Evolutionary conservation across 805 yeast genomes (phyloP).

Genomic region (Yarrowia divulgata): DNA sequence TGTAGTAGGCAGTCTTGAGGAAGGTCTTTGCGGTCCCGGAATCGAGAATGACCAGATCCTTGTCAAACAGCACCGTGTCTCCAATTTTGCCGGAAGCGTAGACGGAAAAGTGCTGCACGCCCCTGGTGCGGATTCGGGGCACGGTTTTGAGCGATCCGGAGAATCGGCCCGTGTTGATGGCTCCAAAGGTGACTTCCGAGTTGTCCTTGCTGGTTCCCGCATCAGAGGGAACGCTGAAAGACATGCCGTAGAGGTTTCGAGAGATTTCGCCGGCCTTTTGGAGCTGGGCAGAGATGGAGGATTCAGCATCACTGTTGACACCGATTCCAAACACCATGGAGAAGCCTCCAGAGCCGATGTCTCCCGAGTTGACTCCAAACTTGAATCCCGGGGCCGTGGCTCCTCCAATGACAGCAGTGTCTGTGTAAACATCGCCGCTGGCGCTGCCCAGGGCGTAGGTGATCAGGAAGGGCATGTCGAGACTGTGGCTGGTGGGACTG

Average conservation of each 20-base stretch:
- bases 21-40: slow-evolving; percentile 46
- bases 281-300: slow-evolving; percentile 14
- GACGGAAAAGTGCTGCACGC: slow-evolving; percentile 31
- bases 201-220: not conserved
- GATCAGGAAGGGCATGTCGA: not conserved
- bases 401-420: not conserved
- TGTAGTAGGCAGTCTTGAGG: slow-evolving; percentile 46
- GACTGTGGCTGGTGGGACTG: not conserved
- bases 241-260: slow-evolving; percentile 14
- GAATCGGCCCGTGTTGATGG: slow-evolving; percentile 59
- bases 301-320: not conserved
- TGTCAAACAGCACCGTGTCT: slow-evolving; percentile 23
- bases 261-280: not conserved
- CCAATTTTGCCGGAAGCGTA: slow-evolving; percentile 9
- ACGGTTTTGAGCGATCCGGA: slow-evolving; percentile 50
- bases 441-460: slow-evolving; percentile 1
- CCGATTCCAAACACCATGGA: slow-evolving; percentile 20
- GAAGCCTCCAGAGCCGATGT: not conserved
- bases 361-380: slow-evolving; percentile 2
- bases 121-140: slow-evolving; percentile 42
- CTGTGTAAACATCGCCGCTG: not conserved
- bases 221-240: not conserved
- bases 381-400: slow-evolving; percentile 11
- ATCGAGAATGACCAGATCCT: slow-evolving; percentile 43
- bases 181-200: slow-evolving; percentile 55